phyloP scores from a whole-genome alignment of 1,139 yeast genomes.

The Scheffersomyces illinoinensis region DNA sequence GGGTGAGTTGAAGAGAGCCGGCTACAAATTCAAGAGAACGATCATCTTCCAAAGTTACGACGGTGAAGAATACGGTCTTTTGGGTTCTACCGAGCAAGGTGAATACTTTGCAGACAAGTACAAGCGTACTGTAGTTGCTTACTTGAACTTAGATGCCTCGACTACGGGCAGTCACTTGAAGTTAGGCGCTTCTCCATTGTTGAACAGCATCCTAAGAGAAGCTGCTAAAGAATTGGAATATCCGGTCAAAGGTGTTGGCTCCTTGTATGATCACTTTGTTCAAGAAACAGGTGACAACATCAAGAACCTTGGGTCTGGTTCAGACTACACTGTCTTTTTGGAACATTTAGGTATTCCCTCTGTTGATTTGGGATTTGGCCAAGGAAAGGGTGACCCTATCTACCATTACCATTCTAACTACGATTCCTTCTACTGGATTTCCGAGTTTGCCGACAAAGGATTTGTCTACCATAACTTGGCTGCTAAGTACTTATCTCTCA shows the following conservation, averaged over 20 bases:
- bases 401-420: constrained; percentile 61
- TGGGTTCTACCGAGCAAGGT: constrained; percentile 51
- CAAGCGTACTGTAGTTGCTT: constrained; percentile 43
- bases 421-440: constrained; percentile 60
- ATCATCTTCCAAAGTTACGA: constrained; percentile 45
- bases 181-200: constrained; percentile 41
- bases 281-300: constrained; percentile 35
- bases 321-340: constrained; percentile 48
- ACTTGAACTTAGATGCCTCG: constrained; percentile 44
- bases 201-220: constrained; percentile 32
- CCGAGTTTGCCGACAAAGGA: constrained; percentile 54
- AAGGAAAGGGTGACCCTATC: constrained; percentile 41
- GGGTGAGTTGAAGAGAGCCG: constrained; percentile 44
- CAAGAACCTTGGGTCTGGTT: constrained; percentile 43
- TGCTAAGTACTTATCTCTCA: constrained; percentile 60
- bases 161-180: constrained; percentile 35
- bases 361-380: constrained; percentile 37
- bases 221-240: constrained; percentile 40
- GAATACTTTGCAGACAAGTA: constrained; percentile 39
- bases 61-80: constrained; percentile 50
- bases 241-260: constrained; percentile 44
- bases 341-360: constrained; percentile 51
- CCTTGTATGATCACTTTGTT: constrained; percentile 63
- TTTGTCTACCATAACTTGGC: constrained; percentile 55
- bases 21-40: constrained; percentile 42